Conservation (phyloP, 352 stramenopile species). For the Globisporangium camurandrum region DNA sequence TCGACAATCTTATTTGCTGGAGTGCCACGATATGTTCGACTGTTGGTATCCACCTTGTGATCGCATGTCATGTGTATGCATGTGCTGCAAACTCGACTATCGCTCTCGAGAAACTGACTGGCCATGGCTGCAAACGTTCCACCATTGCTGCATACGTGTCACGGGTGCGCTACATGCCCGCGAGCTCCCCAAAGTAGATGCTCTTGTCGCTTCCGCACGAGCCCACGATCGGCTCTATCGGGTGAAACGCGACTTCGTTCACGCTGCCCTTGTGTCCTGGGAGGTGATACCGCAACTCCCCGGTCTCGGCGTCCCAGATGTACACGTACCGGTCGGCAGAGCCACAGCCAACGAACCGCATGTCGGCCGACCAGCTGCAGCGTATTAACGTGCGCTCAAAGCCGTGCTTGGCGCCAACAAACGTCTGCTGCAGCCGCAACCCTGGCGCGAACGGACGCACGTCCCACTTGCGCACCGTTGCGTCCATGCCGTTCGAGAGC, state of each 20-base stretch:
- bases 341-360: slow-evolving; percentile 81
- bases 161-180: slow-evolving; percentile 31
- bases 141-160: too few relatives aligned
- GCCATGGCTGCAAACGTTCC: too few relatives aligned
- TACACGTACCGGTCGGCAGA: slow-evolving; percentile 91
- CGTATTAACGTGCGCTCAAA: slow-evolving; percentile 92
- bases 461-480: slow-evolving; percentile 89
- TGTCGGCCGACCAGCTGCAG: slow-evolving; percentile 86
- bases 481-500: slow-evolving; percentile 95
- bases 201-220: slow-evolving; percentile 84
- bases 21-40: background rate
- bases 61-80: too few relatives aligned
- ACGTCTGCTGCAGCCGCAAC: slow-evolving; percentile 48
- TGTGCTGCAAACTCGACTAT: too few relatives aligned
- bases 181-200: slow-evolving; percentile 78
- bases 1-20: background rate
- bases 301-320: slow-evolving; percentile 91
- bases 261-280: slow-evolving; percentile 92
- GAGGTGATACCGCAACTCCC: slow-evolving; percentile 89
- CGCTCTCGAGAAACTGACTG: too few relatives aligned
- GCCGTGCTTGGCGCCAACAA: slow-evolving; percentile 85
- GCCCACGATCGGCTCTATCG: slow-evolving; percentile 73
- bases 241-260: slow-evolving; percentile 91
- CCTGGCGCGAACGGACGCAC: slow-evolving; percentile 84
- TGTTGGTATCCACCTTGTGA: too few relatives aligned